Percentiles rank a stretch among this genome's conserved stretches.
Conservation (phyloP, 768 basidiomycete species). For the Stropharia rugosoannulata region DNA sequence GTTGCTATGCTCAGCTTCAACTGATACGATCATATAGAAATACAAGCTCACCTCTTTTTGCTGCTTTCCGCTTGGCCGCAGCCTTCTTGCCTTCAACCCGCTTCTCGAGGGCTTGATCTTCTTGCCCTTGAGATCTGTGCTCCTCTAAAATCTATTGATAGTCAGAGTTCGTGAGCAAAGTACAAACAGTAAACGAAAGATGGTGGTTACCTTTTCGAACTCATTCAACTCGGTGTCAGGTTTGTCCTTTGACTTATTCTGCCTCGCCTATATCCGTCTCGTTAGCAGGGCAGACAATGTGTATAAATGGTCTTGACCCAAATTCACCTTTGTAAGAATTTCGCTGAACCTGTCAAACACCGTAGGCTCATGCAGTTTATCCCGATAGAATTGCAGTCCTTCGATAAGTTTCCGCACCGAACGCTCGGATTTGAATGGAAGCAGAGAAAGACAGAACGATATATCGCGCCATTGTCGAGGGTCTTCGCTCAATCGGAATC, state of each 20-base stretch:
- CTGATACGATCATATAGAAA: not conserved
- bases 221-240: slow-evolving; percentile 93
- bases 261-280: slow-evolving; percentile 57
- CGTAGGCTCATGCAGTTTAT: slow-evolving; percentile 87
- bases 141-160: slow-evolving; percentile 75
- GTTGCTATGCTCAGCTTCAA: not conserved
- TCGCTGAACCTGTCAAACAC: slow-evolving; percentile 86
- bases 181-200: not conserved
- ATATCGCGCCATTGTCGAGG: slow-evolving; percentile 97
- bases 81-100: slow-evolving; percentile 83
- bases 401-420: slow-evolving; percentile 97
- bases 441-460: slow-evolving; percentile 88
- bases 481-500: slow-evolving; percentile 86
- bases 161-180: not conserved
- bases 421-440: slow-evolving; percentile 96
- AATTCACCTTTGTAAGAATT: slow-evolving; percentile 80
- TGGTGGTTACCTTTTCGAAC: slow-evolving; percentile 71
- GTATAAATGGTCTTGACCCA: not conserved
- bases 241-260: slow-evolving; percentile 90
- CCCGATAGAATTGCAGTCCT: slow-evolving; percentile 88
- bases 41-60: slow-evolving; percentile 36
- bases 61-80: slow-evolving; percentile 70
- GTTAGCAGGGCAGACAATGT: not conserved
- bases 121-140: slow-evolving; percentile 80
- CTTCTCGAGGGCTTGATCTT: slow-evolving; percentile 89